A percentile compares a stretch with the other conserved stretches of the same genome.
Evolutionary conservation across 768 basidiomycete genomes (phyloP).

Genomic region (Tulasnella sp.): DNA sequence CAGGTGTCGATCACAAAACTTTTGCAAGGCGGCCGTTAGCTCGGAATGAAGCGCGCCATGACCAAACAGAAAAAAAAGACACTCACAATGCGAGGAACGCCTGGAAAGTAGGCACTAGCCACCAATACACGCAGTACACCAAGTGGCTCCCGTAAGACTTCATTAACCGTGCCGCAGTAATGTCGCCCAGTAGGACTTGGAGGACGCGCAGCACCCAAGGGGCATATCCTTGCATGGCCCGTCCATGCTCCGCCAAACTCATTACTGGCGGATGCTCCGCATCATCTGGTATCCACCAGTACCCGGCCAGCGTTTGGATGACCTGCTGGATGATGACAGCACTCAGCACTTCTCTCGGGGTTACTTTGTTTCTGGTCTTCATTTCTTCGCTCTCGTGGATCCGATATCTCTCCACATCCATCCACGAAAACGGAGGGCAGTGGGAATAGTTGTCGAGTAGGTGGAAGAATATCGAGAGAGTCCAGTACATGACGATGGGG

Average conservation of each 20-base stretch:
- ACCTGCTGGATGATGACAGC: constrained; percentile 87
- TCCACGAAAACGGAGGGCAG: constrained; percentile 48
- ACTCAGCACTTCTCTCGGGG: constrained; percentile 67
- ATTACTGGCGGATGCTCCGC: constrained; percentile 30
- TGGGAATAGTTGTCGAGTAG: constrained; percentile 68
- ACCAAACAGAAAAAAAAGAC: constrained; percentile 4
- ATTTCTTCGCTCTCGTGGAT: constrained; percentile 89
- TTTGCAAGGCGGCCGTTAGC: not conserved
- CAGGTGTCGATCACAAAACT: constrained; percentile 96
- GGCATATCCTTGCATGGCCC: constrained; percentile 47
- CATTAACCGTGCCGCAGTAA: constrained; percentile 48
- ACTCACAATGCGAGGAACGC: constrained; percentile 82
- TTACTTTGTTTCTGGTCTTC: constrained; percentile 70
- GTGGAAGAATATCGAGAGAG: constrained; percentile 77
- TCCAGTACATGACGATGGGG: constrained; percentile 87
- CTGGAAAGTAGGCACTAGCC: constrained; percentile 78
- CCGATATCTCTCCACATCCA: constrained; percentile 78
- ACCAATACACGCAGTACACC: constrained; percentile 85
- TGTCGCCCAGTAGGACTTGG: constrained; percentile 49
- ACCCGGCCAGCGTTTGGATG: constrained; percentile 78
- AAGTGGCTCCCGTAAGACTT: constrained; percentile 46
- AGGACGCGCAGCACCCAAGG: constrained; percentile 49
- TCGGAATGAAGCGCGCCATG: constrained; percentile 26
- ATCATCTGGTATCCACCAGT: constrained; percentile 61
- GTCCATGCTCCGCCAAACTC: constrained; percentile 42